Base-by-base conservation (phyloP, 2,329 filamentous ascomycete genomes). In the Plenodomus lindquistii region DNA sequence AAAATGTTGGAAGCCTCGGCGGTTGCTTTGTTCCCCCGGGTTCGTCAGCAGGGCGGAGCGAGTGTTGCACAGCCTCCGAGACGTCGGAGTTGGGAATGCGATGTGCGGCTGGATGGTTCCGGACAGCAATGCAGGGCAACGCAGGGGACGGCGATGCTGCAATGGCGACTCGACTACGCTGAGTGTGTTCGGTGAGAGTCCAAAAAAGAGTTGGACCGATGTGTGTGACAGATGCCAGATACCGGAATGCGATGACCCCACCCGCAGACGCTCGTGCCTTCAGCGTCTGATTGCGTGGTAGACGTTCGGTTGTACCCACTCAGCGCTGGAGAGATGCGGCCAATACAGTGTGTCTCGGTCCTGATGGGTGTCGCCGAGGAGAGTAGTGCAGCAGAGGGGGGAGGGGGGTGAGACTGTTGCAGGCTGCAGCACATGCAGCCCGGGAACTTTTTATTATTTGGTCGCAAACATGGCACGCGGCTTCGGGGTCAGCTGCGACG, bases 221-320 rank as follows among this genome's bases (percentile, higher is more conserved):
- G 50, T 63, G 60, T 60, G 55, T 53, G 60, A 31, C 27, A 31
- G 27, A 31, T 31, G 27, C 27, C 54, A 60, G 56, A 48, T 59
- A 51, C 48, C 59, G 61, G 60, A 63, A 60, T 65, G 61, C 57
- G 45, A 59, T 52, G 59, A 58, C 54, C 50, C 56, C 59, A 58
- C 56, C 48, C 54, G 46, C 36, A 50, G 43, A 50, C 44, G 59
- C 41, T 59, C 52, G 57, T 55, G 56, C 51, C 48, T 46, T 52
- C 55, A 58, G 27, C 27, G 27, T 31, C 27, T 31, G 60, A 55
- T 55, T 45, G 55, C 50, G 56, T 57, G 46, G 50, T 37, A 18
- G 10, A 18, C 44, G 44, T 47, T 40, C 37, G 49, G 44, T 42
- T 42, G 50, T 55, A 49, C 52, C 49, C 46, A 50, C 48, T 38